Conservation (phyloP, 768 basidiomycete species). For the Rhodotorula babjevae region DNA sequence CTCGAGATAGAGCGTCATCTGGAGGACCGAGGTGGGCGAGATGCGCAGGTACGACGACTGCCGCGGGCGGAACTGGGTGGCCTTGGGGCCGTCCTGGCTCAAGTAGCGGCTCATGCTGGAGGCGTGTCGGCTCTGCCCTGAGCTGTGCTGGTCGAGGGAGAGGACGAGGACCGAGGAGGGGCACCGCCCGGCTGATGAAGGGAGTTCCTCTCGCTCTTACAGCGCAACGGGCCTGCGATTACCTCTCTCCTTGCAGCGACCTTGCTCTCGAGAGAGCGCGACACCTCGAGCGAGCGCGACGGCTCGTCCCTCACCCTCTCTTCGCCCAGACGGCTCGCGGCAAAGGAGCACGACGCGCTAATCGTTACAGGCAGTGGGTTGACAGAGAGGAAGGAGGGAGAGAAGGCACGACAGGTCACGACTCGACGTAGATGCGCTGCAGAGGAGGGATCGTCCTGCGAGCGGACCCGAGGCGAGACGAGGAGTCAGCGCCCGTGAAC, state of each 20-base stretch:
- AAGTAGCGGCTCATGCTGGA: background rate
- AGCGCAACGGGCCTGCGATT: no score
- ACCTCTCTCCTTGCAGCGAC: no score
- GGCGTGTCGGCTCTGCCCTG: background rate
- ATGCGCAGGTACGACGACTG: constrained; percentile 42
- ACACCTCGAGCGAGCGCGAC: no score
- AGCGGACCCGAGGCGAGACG: rapidly evolving
- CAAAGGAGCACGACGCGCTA: no score
- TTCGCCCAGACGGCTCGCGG: no score
- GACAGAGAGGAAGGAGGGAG: background rate
- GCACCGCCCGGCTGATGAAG: no score
- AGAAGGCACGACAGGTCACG: background rate
- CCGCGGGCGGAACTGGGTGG: constrained; percentile 21
- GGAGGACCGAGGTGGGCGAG: constrained; percentile 32
- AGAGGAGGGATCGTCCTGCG: constrained; percentile 25
- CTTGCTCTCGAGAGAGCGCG: no score
- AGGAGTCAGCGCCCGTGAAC: background rate
- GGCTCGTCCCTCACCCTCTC: no score
- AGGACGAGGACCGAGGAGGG: background rate
- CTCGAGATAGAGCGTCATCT: constrained; percentile 41
- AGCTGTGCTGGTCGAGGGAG: no score
- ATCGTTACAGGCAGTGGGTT: background rate
- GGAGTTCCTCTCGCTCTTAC: no score
- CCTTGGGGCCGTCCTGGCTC: background rate
- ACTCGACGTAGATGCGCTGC: constrained; percentile 30